Conservation (phyloP, 192 early-diverging fungal species). For the Coemansia sp. region DNA sequence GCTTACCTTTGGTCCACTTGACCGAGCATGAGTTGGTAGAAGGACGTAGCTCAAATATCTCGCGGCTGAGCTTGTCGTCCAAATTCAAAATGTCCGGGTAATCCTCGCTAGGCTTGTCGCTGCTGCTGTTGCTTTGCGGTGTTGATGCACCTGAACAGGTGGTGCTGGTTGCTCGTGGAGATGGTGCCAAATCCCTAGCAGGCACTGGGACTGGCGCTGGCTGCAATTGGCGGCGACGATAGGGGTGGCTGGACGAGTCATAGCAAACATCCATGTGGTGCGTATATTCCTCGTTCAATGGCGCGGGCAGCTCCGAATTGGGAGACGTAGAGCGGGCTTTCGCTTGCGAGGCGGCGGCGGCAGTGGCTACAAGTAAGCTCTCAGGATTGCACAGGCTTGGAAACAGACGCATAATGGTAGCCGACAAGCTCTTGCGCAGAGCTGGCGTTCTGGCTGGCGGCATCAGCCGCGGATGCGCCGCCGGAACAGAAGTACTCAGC, state of each 20-base stretch:
- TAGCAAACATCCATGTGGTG: too few relatives aligned
- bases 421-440: constrained; percentile 18
- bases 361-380: constrained; percentile 4
- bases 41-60: constrained; percentile 27
- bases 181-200: not conserved
- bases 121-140: not conserved
- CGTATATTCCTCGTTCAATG: not conserved
- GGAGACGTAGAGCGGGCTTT: not conserved
- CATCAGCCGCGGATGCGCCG: not conserved
- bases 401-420: constrained; percentile 33
- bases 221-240: not conserved
- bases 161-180: not conserved
- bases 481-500: not conserved
- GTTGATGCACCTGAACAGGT: constrained; percentile 1
- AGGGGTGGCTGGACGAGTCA: not conserved
- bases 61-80: constrained; percentile 23
- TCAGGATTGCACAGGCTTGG: constrained; percentile 20
- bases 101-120: not conserved
- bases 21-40: constrained; percentile 22
- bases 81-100: not conserved
- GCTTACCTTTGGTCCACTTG: constrained; percentile 48
- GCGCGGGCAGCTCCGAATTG: not conserved
- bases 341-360: constrained; percentile 1
- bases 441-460: not conserved
- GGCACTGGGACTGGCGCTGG: not conserved